Evolutionary conservation across 179 eudicot genomes (phyloP).

Genomic region (Patellifolia procumbens): DNA sequence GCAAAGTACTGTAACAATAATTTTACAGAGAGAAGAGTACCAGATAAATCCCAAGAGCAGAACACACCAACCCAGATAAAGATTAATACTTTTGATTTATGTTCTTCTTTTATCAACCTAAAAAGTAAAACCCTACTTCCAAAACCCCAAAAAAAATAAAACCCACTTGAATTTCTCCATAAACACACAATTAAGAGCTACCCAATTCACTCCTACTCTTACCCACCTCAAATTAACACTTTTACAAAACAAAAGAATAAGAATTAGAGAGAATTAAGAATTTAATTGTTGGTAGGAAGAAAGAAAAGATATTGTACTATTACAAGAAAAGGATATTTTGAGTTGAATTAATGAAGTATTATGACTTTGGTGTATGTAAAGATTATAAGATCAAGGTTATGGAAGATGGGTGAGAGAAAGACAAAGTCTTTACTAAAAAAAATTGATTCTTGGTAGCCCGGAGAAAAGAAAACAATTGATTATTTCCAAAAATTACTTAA

Average conservation of each 20-base stretch:
- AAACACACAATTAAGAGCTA: background rate
- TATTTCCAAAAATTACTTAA: background rate
- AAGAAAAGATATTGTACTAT: background rate
- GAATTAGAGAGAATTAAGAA: background rate
- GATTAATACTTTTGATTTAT: too few species aligned
- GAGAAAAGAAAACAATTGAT: background rate
- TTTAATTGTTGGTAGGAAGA: background rate
- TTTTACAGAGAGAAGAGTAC: conserved; percentile 13
- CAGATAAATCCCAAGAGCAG: conserved; percentile 19
- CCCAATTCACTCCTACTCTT: background rate
- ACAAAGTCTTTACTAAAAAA: background rate
- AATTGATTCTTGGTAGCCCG: background rate
- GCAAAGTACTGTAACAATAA: background rate
- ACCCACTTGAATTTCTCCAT: too few species aligned
- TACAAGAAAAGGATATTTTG: background rate
- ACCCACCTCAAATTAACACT: background rate
- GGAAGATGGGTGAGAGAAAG: background rate
- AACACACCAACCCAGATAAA: conserved; percentile 18
- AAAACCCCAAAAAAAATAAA: background rate
- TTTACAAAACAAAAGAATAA: background rate
- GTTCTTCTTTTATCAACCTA: conserved; percentile 9
- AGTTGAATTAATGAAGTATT: background rate
- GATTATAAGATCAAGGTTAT: background rate
- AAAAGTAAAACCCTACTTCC: background rate
- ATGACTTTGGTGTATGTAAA: background rate